A percentile compares a stretch with the other conserved stretches of the same genome.
Evolutionary conservation across 805 yeast species (phyloP).

Genomic region (Tetrapisispora fleetii): DNA sequence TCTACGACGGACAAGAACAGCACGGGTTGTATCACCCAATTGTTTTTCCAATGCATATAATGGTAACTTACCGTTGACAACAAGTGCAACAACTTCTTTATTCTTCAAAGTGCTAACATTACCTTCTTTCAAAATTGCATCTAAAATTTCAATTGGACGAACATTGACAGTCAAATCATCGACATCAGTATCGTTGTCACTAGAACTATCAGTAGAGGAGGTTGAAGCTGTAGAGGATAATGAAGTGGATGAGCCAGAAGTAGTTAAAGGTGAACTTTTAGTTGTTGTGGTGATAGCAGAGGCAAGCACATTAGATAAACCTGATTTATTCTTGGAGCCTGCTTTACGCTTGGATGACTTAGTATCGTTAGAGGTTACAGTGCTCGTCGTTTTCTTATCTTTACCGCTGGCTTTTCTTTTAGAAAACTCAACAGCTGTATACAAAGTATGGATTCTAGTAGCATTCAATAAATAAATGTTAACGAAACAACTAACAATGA

Average conservation of each 20-base stretch:
- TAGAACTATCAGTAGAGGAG: constrained; percentile 2
- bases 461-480: constrained; percentile 82
- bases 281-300: background rate
- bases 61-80: constrained; percentile 70
- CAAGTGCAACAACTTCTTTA: constrained; percentile 65
- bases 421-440: constrained; percentile 27
- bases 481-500: constrained; percentile 66
- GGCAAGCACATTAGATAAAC: background rate
- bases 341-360: background rate
- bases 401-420: constrained; percentile 9
- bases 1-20: constrained; percentile 85
- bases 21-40: constrained; percentile 79
- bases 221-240: background rate
- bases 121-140: constrained; percentile 58
- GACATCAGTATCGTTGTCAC: constrained; percentile 27
- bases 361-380: background rate
- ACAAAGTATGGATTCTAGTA: constrained; percentile 53
- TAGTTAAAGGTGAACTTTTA: background rate
- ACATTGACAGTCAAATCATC: constrained; percentile 28
- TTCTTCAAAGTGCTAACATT: constrained; percentile 53
- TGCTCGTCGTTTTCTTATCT: background rate
- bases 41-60: constrained; percentile 91
- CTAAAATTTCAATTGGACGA: constrained; percentile 58
- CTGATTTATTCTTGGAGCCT: background rate
- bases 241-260: background rate